phyloP scores from a whole-genome alignment of 306 rosid species.

The Corylus americana region DNA sequence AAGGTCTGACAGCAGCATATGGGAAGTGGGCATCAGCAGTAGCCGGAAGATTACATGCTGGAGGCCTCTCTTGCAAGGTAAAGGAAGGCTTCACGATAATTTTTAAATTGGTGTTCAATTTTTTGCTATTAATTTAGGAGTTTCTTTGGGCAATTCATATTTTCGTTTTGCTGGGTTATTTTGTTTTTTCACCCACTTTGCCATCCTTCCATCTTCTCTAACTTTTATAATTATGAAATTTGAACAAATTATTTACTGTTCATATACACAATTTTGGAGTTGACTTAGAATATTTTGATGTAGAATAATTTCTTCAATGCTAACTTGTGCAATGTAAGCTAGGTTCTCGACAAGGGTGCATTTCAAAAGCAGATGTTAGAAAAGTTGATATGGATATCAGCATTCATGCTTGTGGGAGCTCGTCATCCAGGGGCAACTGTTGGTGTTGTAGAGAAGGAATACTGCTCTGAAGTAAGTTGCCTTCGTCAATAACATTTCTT shows the following conservation, averaged over 20 bases:
- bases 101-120: neutral
- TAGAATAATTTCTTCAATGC: constrained; percentile 11
- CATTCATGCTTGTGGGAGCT: constrained; percentile 96
- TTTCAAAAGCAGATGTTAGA: constrained; percentile 94
- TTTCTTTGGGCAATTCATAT: neutral
- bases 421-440: constrained; percentile 82
- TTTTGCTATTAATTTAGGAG: neutral
- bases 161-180: neutral
- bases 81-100: neutral
- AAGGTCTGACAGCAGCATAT: constrained; percentile 87
- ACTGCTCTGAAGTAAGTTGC: constrained; percentile 66
- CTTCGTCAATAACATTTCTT: constrained; percentile 2
- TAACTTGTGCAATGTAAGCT: constrained; percentile 24
- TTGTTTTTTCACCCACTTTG: neutral
- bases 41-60: constrained; percentile 65
- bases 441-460: constrained; percentile 81
- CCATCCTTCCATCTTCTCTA: neutral
- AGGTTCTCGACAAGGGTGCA: constrained; percentile 83
- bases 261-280: neutral
- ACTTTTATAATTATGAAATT: neutral
- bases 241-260: neutral
- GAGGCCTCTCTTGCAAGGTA: constrained; percentile 95
- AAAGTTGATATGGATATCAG: constrained; percentile 92
- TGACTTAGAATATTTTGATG: constrained; percentile 1
- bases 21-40: constrained; percentile 90